A percentile compares a stretch with the other conserved stretches of the same genome.
phyloP scores from a whole-genome alignment of 1,284 basidiomycete species.

The Puccinia brachypodii region DNA sequence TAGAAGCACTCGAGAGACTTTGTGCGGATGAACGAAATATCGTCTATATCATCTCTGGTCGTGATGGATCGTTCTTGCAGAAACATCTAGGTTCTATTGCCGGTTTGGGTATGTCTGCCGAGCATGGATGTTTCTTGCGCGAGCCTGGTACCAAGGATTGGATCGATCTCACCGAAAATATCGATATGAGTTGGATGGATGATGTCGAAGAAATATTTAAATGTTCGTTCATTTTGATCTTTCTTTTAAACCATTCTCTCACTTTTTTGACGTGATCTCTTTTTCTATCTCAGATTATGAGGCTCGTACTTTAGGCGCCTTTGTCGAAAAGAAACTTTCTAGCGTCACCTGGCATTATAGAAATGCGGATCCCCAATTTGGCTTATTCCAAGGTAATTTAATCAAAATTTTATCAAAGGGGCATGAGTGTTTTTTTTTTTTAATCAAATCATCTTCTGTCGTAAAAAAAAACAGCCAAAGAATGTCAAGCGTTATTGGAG shows the following conservation, averaged over 20 bases:
- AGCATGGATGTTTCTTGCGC: constrained; percentile 91
- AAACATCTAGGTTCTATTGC: constrained; percentile 83
- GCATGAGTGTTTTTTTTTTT: constrained; percentile 11
- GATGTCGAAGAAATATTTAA: constrained; percentile 93
- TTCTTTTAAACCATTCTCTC: background rate
- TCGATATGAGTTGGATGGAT: constrained; percentile 98
- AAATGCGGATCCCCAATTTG: constrained; percentile 90
- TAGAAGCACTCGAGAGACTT: constrained; percentile 72
- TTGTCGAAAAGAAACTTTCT: constrained; percentile 95
- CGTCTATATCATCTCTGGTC: constrained; percentile 95
- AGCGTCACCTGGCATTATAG: constrained; percentile 98
- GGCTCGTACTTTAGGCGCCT: constrained; percentile 79
- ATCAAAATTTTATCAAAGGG: too few relatives aligned
- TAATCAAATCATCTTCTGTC: constrained; percentile 47
- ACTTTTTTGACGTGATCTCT: background rate
- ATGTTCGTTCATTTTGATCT: constrained; percentile 65
- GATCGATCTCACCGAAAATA: constrained; percentile 80
- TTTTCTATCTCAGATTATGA: constrained; percentile 53
- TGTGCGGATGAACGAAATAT: constrained; percentile 79
- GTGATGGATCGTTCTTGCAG: constrained; percentile 89
- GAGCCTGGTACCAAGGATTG: constrained; percentile 66
- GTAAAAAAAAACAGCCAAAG: constrained; percentile 62
- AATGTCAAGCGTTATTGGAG: constrained; percentile 93
- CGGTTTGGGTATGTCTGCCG: constrained; percentile 85
- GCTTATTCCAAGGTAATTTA: constrained; percentile 58